phyloP scores from a whole-genome alignment of 2,329 filamentous ascomycete genomes.

The Coniosporium tulheliwenetii region DNA sequence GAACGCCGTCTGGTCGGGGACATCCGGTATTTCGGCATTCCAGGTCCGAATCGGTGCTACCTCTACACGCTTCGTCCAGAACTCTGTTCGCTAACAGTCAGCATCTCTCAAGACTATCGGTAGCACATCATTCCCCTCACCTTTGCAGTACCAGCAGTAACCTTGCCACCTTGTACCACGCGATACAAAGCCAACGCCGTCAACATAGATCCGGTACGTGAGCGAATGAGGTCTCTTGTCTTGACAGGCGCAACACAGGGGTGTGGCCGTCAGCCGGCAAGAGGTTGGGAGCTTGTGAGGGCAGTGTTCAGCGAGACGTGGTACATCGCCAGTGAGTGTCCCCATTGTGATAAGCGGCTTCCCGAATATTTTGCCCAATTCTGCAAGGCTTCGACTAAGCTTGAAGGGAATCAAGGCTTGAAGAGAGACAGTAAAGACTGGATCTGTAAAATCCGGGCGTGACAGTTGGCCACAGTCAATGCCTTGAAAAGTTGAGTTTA shows the following conservation, averaged over 20 bases:
- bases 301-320: slow-evolving; percentile 19
- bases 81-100: slow-evolving; percentile 15
- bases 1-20: slow-evolving; percentile 31
- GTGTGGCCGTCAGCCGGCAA: slow-evolving; percentile 23
- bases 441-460: too few relatives aligned
- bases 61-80: slow-evolving; percentile 30
- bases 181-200: slow-evolving; percentile 33
- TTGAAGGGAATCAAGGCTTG: too few relatives aligned
- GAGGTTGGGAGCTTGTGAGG: slow-evolving; percentile 25
- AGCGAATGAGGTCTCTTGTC: slow-evolving; percentile 24
- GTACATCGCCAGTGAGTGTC: slow-evolving; percentile 21
- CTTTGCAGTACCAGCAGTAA: slow-evolving; percentile 36
- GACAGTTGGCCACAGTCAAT: too few relatives aligned
- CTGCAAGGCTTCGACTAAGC: too few relatives aligned
- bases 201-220: slow-evolving; percentile 31
- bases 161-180: slow-evolving; percentile 32
- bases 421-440: too few relatives aligned
- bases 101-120: neutral
- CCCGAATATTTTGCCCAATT: too few relatives aligned
- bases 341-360: slow-evolving; percentile 12
- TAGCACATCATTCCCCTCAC: slow-evolving; percentile 6
- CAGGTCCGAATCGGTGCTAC: slow-evolving; percentile 24
- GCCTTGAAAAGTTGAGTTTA: too few relatives aligned
- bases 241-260: slow-evolving; percentile 23
- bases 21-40: slow-evolving; percentile 29